Evolutionary conservation across 2,329 filamentous ascomycete species (phyloP), one percentile per base, ranked within the genome.

Genomic region (Fusarium brachygibbosum): DNA sequence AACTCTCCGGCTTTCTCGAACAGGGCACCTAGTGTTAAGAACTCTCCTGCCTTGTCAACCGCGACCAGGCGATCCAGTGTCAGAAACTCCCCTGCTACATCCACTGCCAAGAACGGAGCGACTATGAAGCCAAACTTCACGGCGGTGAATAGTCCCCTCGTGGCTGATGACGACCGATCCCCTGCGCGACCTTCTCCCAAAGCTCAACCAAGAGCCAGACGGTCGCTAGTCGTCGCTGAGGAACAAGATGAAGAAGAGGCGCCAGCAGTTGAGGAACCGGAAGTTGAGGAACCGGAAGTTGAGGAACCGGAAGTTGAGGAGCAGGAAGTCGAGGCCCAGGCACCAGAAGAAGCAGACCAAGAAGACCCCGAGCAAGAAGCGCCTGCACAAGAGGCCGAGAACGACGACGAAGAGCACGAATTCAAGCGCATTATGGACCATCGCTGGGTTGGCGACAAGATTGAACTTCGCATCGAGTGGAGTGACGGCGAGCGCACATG

Each of bases 391-490:
- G 34, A 38, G 5, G 60, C 54, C 17, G 31, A 29, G n/a, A 49
- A 58, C 14, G 58, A 58, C 0, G 59, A 44, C 2, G 25, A 67
- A 8, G 42, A 21, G 3, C 54, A 60, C 16, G 55, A 63, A 2
- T 38, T 12, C 71, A 71, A 60, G 17, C 57, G 61, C 16, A 74
- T 79, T 46, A 17, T 54, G 14, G 62, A 70, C 10, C 62, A 79
- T 35, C 77, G 78, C 48, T 79, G 78, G 77, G 55, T 23, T 0
- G 69, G 55, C 9, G 70, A 77, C 51, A 58, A 69, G 12, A 73
- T 80, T 1, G 68, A 79, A 23, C 68, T 81, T 6, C 53, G 70
- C 10, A 74, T 80, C 6, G 66, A 77, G 25, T 81, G 79, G 79
- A 73, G 73, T 9, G 38, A 54, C 3, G 74, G 76, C 21, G 62